These are phyloP conservation scores for Marasmius oreades DNA, from an alignment of 1,284 basidiomycete genomes.

Conservation along the genomic window DNA sequence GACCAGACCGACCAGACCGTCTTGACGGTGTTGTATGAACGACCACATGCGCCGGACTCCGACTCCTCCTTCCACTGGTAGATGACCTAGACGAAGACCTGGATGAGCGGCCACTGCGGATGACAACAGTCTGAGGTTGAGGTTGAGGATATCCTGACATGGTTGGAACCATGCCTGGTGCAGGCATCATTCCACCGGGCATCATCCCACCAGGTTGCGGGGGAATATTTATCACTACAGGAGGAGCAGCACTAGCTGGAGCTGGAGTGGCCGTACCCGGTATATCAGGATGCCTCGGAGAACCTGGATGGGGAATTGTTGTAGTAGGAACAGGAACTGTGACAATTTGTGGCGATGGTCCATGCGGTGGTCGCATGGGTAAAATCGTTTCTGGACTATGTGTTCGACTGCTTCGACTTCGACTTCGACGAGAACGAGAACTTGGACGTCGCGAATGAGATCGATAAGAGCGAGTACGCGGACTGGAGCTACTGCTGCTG, in stretches of 20 bases:
- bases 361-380: not conserved
- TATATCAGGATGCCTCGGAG: slow-evolving; percentile 8
- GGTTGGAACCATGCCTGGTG: not conserved
- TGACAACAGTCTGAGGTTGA: not conserved
- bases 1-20: not conserved
- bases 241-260: slow-evolving; percentile 3
- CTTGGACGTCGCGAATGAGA: not conserved
- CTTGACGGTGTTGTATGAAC: not conserved
- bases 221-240: slow-evolving; percentile 15
- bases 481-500: slow-evolving; percentile 13
- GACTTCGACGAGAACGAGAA: slow-evolving; percentile 6
- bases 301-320: slow-evolving; percentile 1
- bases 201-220: slow-evolving; percentile 5
- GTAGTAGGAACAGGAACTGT: slow-evolving; percentile 3
- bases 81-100: too few species aligned
- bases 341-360: not conserved
- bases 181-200: slow-evolving; percentile 6
- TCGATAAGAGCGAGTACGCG: not conserved
- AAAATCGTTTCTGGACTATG: not conserved
- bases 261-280: too few species aligned
- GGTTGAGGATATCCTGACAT: not conserved
- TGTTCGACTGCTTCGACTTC: not conserved
- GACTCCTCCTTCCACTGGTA: slow-evolving; percentile 11
- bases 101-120: too few species aligned
- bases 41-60: slow-evolving; percentile 9